Percentiles rank a stretch among this genome's conserved stretches.
Evolutionary conservation across 345 rosid genomes (phyloP).

Genomic region (Salix udensis): DNA sequence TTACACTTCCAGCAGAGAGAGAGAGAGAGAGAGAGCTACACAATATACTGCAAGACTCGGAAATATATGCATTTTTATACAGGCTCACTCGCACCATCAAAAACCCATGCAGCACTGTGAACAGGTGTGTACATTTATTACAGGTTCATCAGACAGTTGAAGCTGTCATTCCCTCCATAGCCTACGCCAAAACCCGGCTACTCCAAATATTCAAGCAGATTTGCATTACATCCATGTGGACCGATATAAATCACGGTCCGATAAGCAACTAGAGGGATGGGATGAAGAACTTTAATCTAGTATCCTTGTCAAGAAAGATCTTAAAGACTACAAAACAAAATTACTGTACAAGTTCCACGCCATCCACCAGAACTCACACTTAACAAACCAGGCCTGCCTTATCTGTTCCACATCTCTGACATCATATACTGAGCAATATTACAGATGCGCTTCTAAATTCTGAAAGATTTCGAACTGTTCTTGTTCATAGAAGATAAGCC

Average conservation of each 20-base stretch:
- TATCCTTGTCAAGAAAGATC: conserved; percentile 3
- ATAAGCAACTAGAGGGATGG: conserved; percentile 5
- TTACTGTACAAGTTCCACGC: conserved; percentile 21
- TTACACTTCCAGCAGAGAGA: not conserved
- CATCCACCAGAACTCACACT: conserved; percentile 34
- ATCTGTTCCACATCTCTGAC: conserved; percentile 1
- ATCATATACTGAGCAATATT: conserved; percentile 16
- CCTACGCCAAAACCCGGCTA: not conserved
- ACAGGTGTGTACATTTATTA: not conserved
- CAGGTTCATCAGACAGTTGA: not conserved
- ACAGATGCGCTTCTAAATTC: conserved; percentile 21
- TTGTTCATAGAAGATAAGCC: not conserved
- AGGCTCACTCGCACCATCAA: conserved; percentile 6
- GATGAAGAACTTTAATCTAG: conserved; percentile 7
- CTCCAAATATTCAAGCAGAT: not conserved
- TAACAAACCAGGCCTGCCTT: conserved; percentile 6
- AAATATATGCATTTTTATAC: not conserved
- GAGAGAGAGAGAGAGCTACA: not conserved
- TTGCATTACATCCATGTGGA: not conserved
- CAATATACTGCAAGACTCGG: conserved; percentile 17
- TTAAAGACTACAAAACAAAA: conserved; percentile 6
- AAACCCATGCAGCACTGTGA: conserved; percentile 1
- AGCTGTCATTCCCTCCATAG: not conserved
- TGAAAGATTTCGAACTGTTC: conserved; percentile 17
- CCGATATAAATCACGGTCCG: not conserved